phyloP scores from a whole-genome alignment of 306 rosid genomes.

The Vigna mungo region DNA sequence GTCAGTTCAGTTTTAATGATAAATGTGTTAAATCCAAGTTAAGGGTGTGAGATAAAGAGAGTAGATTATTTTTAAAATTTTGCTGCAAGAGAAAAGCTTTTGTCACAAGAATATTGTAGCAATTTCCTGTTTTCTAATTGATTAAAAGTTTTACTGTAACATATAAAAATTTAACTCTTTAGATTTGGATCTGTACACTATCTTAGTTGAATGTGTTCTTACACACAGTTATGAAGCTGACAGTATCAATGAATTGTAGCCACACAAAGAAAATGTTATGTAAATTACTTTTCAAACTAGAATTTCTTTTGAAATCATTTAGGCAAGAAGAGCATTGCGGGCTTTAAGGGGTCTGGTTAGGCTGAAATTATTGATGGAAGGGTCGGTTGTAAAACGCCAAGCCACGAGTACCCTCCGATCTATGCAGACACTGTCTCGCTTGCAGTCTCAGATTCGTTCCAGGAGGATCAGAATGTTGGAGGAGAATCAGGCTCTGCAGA shows the following conservation, averaged over 20 bases:
- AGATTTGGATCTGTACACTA: background rate
- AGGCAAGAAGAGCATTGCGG: constrained; percentile 94
- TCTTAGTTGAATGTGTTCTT: constrained; percentile 18
- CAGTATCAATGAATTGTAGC: constrained; percentile 1
- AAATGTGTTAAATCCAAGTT: constrained; percentile 15
- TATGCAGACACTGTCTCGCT: constrained; percentile 96
- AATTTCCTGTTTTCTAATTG: constrained; percentile 12
- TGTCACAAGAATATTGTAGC: constrained; percentile 1
- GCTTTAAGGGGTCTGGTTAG: constrained; percentile 93
- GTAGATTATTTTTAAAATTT: background rate
- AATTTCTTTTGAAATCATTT: constrained; percentile 39
- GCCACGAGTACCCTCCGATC: constrained; percentile 82
- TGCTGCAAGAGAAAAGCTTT: background rate
- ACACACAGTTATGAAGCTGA: background rate
- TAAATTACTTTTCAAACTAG: constrained; percentile 32
- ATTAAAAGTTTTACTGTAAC: background rate
- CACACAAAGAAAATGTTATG: constrained; percentile 21
- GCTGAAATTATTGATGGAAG: constrained; percentile 87
- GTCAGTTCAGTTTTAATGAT: background rate
- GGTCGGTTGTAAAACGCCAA: constrained; percentile 90
- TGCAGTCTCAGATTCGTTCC: constrained; percentile 88
- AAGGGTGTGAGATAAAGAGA: background rate
- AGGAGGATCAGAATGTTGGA: constrained; percentile 92
- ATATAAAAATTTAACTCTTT: constrained; percentile 20
- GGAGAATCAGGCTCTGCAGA: constrained; percentile 96